These are phyloP conservation scores for Tricladium varicosporioides DNA, from an alignment of 2,329 filamentous ascomycete genomes.

Conservation along the genomic window DNA sequence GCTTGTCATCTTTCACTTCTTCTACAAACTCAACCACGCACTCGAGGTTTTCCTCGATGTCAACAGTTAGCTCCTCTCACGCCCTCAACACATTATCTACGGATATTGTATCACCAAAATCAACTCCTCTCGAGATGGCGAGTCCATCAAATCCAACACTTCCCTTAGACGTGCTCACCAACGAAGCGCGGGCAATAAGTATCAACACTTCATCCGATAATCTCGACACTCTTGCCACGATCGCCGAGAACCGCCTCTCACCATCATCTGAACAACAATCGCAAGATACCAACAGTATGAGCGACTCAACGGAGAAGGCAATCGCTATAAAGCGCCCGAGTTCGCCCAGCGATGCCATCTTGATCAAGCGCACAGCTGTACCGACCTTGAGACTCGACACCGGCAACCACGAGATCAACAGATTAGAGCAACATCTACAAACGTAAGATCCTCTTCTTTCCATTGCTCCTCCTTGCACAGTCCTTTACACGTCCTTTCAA, in stretches of 20 bases:
- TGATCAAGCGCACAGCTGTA: slow-evolving; percentile 30
- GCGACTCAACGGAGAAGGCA: neutral
- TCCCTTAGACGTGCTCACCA: neutral
- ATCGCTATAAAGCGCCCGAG: slow-evolving; percentile 20
- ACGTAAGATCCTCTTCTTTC: slow-evolving; percentile 20
- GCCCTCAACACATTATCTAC: slow-evolving; percentile 1
- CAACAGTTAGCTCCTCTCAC: slow-evolving; percentile 28
- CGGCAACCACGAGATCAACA: slow-evolving; percentile 17
- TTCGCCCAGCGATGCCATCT: slow-evolving; percentile 34
- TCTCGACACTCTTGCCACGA: slow-evolving; percentile 24
- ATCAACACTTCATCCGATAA: slow-evolving; percentile 9
- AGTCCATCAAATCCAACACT: neutral
- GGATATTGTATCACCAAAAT: slow-evolving; percentile 12
- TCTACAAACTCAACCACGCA: slow-evolving; percentile 31
- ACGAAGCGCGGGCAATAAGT: slow-evolving; percentile 1
- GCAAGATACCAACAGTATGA: neutral
- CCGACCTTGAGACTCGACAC: slow-evolving; percentile 26
- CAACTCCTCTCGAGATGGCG: slow-evolving; percentile 4
- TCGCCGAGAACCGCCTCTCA: slow-evolving; percentile 24
- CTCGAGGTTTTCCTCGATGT: slow-evolving; percentile 34
- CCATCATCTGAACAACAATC: neutral
- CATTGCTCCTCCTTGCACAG: neutral
- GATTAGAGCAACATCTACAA: slow-evolving; percentile 7
- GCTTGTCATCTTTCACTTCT: slow-evolving; percentile 34
- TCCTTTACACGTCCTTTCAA: neutral